These are phyloP conservation scores for Solidago caesia DNA, from an alignment of 129 eudicot genomes.

Conservation along the genomic window DNA sequence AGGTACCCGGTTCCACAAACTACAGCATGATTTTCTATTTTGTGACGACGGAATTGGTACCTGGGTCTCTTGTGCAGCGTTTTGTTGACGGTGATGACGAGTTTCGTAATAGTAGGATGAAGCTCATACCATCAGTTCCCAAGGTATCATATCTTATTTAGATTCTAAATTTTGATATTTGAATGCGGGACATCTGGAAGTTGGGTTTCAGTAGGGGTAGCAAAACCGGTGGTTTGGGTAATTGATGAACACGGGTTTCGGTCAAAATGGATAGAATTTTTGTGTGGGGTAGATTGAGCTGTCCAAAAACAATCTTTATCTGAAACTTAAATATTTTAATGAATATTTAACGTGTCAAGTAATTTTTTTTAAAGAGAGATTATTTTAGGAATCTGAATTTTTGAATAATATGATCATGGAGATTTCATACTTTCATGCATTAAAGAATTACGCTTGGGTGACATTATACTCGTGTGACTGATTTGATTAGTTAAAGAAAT, in stretches of 20 bases:
- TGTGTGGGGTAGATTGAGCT: not conserved
- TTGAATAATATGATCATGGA: too few species aligned
- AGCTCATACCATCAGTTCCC: constrained; percentile 96
- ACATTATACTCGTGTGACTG: not conserved
- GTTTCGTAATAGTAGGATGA: constrained; percentile 92
- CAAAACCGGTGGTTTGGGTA: not conserved
- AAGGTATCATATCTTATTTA: constrained; percentile 50
- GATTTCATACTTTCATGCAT: too few species aligned
- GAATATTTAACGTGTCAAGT: not conserved
- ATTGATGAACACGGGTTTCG: not conserved
- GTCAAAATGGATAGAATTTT: not conserved
- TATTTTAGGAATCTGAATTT: not conserved
- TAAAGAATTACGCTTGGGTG: too few species aligned
- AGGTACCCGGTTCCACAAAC: constrained; percentile 97
- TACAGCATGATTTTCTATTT: constrained; percentile 97
- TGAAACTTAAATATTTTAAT: not conserved
- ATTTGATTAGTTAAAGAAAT: not conserved
- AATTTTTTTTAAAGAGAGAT: too few species aligned
- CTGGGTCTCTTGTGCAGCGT: constrained; percentile 87
- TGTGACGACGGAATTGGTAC: constrained; percentile 58
- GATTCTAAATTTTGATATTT: not conserved
- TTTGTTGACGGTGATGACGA: constrained; percentile 99
- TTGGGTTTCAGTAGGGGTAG: not conserved
- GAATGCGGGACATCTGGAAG: not conserved
- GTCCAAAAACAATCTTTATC: not conserved